These are phyloP conservation scores for Cercospora sp. DNA, from an alignment of 2,329 filamentous ascomycete species.

Conservation along the genomic window DNA sequence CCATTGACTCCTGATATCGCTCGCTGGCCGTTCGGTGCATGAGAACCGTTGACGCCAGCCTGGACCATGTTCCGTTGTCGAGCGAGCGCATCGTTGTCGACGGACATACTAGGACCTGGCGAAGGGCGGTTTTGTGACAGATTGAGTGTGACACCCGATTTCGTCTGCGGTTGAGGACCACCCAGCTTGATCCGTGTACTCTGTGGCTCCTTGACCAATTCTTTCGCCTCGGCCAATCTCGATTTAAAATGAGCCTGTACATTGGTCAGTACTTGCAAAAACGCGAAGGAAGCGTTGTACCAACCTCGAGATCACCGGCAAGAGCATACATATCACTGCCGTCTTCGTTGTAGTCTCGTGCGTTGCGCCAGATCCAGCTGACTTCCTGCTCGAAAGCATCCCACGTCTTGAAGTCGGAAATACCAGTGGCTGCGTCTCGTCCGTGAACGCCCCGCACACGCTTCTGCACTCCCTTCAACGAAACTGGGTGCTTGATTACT, in stretches of 20 bases:
- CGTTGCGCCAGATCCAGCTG: conserved; percentile 82
- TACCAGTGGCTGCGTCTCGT: conserved; percentile 59
- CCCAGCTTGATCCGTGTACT: conserved; percentile 77
- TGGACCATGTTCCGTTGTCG: conserved; percentile 55
- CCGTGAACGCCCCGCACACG: conserved; percentile 71
- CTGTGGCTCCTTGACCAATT: conserved; percentile 68
- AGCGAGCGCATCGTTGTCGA: conserved; percentile 56
- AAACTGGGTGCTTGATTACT: conserved; percentile 77
- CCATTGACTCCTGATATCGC: conserved; percentile 32
- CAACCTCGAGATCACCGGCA: conserved; percentile 76
- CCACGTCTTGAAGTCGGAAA: conserved; percentile 79
- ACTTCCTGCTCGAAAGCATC: conserved; percentile 75
- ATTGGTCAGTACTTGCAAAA: conserved; percentile 16
- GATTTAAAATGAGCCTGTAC: conserved; percentile 66
- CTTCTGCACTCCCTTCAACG: conserved; percentile 74
- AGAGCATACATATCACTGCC: conserved; percentile 79
- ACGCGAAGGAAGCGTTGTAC: conserved; percentile 19
- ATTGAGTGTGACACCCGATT: conserved; percentile 41
- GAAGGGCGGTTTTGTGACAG: conserved; percentile 38
- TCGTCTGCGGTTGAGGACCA: conserved; percentile 43
- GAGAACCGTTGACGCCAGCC: conserved; percentile 49
- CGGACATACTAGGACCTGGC: conserved; percentile 51
- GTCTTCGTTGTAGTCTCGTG: conserved; percentile 87
- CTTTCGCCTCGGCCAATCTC: conserved; percentile 70
- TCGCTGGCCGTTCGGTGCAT: conserved; percentile 31